These are phyloP conservation scores for Annulohypoxylon bovei DNA, from an alignment of 495 filamentous ascomycete species.

Conservation along the genomic window DNA sequence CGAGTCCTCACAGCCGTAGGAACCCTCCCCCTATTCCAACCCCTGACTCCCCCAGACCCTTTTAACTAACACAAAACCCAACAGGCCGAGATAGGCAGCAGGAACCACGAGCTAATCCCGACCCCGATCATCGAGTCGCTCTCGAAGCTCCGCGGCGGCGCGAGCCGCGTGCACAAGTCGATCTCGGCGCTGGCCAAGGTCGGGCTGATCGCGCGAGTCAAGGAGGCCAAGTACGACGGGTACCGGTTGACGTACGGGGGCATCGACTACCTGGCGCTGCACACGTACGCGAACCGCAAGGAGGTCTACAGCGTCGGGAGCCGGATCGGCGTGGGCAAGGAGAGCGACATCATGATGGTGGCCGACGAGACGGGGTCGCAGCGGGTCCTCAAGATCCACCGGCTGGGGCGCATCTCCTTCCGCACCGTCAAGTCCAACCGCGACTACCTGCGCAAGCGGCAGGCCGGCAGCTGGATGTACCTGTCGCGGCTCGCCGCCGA, in stretches of 20 bases:
- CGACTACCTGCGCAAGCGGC: constrained; percentile 89
- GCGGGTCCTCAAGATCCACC: constrained; percentile 89
- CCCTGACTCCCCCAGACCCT: not conserved
- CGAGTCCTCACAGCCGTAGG: constrained; percentile 89
- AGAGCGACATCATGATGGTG: constrained; percentile 94
- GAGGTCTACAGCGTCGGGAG: constrained; percentile 90
- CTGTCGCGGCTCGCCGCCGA: constrained; percentile 90
- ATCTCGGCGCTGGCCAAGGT: constrained; percentile 92
- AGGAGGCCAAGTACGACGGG: constrained; percentile 97
- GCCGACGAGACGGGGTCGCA: constrained; percentile 73
- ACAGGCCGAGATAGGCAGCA: constrained; percentile 90
- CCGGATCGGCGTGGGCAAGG: constrained; percentile 96
- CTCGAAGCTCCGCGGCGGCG: constrained; percentile 80
- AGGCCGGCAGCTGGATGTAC: constrained; percentile 91
- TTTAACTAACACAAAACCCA: constrained; percentile 9
- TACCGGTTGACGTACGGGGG: constrained; percentile 98
- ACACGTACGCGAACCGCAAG: constrained; percentile 81
- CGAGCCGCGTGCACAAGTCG: constrained; percentile 78
- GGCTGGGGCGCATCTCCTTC: constrained; percentile 95
- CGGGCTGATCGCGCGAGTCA: constrained; percentile 89
- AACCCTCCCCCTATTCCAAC: constrained; percentile 42
- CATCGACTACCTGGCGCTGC: constrained; percentile 93
- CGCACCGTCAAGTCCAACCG: constrained; percentile 93
- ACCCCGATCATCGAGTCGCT: constrained; percentile 87
- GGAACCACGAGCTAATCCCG: constrained; percentile 96